Evolutionary conservation across 495 filamentous ascomycete species (phyloP).

Genomic region (Talaromyces borbonicus): DNA sequence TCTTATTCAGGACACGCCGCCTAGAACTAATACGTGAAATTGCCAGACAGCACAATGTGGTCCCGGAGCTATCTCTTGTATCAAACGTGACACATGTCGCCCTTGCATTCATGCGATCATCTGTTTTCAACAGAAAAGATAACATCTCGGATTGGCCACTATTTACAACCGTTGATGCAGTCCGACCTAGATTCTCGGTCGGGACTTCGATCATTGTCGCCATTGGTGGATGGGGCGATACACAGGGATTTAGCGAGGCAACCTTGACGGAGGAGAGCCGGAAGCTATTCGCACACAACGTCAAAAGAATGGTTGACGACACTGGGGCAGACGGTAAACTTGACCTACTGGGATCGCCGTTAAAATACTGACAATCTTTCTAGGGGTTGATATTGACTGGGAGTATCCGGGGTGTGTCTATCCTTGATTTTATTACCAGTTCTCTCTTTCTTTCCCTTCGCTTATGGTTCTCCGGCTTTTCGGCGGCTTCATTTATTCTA

Average conservation of each 20-base stretch:
- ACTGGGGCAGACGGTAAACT: conserved; percentile 57
- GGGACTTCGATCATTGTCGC: conserved; percentile 59
- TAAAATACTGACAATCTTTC: too few species aligned
- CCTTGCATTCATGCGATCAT: conserved; percentile 56
- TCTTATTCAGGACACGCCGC: background rate
- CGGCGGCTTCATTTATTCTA: background rate
- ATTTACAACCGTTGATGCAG: conserved; percentile 47
- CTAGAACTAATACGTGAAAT: background rate
- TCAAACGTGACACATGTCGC: conserved; percentile 51
- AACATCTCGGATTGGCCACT: conserved; percentile 37
- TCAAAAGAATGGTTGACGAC: conserved; percentile 48
- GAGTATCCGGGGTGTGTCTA: conserved; percentile 55
- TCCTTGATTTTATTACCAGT: background rate
- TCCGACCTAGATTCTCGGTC: conserved; percentile 46
- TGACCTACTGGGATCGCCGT: too few species aligned
- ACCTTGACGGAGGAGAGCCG: conserved; percentile 44
- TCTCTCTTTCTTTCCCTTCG: too few species aligned
- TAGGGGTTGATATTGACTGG: conserved; percentile 63
- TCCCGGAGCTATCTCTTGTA: conserved; percentile 36
- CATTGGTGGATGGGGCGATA: conserved; percentile 69
- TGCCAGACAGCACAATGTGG: conserved; percentile 41
- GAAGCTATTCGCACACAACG: conserved; percentile 50
- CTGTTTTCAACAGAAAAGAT: conserved; percentile 43
- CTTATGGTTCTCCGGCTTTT: background rate
- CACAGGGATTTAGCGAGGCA: conserved; percentile 46